Conservation (phyloP, 805 yeast genomes). For the Candida michaelii region DNA sequence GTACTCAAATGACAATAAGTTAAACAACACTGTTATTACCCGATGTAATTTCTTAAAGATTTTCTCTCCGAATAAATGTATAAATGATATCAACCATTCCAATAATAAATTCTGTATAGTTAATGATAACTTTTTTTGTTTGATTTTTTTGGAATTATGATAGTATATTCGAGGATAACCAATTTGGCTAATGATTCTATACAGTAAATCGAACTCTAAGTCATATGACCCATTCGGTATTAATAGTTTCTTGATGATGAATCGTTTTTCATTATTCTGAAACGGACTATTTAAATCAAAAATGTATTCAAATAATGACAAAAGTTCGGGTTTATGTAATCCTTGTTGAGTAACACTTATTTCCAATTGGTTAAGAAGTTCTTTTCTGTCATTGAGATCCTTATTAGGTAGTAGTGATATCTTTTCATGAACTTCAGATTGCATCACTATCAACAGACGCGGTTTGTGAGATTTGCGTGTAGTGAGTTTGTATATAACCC, state of each 20-base stretch:
- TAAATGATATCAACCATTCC: constrained; percentile 23
- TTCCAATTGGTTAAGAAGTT: background rate
- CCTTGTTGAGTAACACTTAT: background rate
- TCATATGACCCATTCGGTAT: constrained; percentile 12
- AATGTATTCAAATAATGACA: constrained; percentile 12
- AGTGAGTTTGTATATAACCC: no score
- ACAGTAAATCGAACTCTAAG: constrained; percentile 9
- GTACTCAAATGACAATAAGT: constrained; percentile 24
- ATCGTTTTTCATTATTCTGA: constrained; percentile 13
- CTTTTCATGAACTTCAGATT: background rate
- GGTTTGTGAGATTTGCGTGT: background rate
- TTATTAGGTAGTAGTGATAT: background rate
- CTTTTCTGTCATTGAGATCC: background rate
- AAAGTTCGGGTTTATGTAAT: background rate
- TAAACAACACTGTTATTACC: constrained; percentile 20
- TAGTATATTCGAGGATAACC: constrained; percentile 19
- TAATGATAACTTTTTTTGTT: constrained; percentile 15
- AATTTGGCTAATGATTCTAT: constrained; percentile 11
- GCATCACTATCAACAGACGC: background rate
- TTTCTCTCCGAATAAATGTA: constrained; percentile 18
- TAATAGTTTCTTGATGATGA: constrained; percentile 11
- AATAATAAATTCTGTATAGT: constrained; percentile 20
- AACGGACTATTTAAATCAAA: constrained; percentile 10
- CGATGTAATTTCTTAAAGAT: constrained; percentile 13
- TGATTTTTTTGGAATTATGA: constrained; percentile 15